These are phyloP conservation scores for Citrus inodora DNA, from an alignment of 345 rosid species.

Conservation along the genomic window DNA sequence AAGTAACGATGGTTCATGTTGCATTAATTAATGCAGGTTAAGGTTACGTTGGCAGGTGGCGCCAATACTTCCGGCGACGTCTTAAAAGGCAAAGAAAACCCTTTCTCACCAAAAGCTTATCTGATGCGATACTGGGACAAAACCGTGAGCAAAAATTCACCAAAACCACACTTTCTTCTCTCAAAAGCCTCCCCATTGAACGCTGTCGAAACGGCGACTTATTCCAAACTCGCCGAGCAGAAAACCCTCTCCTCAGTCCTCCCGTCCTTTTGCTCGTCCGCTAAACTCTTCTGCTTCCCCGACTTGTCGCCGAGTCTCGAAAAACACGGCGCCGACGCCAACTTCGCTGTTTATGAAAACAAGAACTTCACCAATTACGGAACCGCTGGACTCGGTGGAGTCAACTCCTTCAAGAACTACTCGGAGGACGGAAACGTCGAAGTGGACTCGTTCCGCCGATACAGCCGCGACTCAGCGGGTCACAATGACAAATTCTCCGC, in stretches of 20 bases:
- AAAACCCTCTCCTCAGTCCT: conserved; percentile 55
- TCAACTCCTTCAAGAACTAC: conserved; percentile 52
- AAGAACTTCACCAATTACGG: conserved; percentile 85
- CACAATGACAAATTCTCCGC: conserved; percentile 40
- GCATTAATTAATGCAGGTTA: conserved; percentile 35
- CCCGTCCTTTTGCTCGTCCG: conserved; percentile 72
- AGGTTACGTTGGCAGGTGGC: conserved; percentile 34
- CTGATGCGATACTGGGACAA: conserved; percentile 88
- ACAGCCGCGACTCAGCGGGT: conserved; percentile 43
- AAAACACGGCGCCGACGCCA: conserved; percentile 42
- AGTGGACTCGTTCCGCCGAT: conserved; percentile 51
- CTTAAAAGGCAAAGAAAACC: conserved; percentile 36
- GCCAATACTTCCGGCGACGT: conserved; percentile 22
- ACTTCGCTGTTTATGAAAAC: conserved; percentile 47
- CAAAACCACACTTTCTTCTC: conserved; percentile 54
- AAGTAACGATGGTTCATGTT: background rate
- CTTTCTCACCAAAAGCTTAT: conserved; percentile 70
- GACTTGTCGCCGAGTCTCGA: conserved; percentile 40
- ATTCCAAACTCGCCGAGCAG: conserved; percentile 60
- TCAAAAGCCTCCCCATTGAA: conserved; percentile 78
- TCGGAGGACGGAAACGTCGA: conserved; percentile 29
- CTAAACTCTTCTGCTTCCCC: conserved; percentile 79
- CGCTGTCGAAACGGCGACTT: conserved; percentile 60
- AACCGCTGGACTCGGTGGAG: conserved; percentile 39
- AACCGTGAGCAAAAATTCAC: conserved; percentile 40